A percentile compares a stretch with the other conserved stretches of the same genome.
Evolutionary conservation across 2,329 filamentous ascomycete species (phyloP).

Genomic region (Sphaerulina musiva): DNA sequence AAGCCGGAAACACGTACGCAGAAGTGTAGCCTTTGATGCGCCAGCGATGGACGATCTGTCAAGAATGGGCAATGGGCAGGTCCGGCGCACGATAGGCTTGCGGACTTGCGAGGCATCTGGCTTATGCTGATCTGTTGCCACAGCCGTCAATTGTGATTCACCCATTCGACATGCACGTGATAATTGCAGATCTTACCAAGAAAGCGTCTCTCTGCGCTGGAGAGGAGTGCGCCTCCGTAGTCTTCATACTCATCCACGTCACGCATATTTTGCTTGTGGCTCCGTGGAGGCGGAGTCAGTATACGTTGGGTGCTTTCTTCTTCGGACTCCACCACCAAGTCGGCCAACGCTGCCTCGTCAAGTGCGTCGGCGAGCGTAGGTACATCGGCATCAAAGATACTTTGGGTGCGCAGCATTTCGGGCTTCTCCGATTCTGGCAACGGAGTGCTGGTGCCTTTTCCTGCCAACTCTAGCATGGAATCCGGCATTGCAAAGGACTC

Average conservation of each 20-base stretch:
- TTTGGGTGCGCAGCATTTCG: too few relatives aligned
- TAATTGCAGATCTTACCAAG: conserved; percentile 18
- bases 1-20: conserved; percentile 59
- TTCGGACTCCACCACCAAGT: conserved; percentile 13
- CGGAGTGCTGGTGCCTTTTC: too few relatives aligned
- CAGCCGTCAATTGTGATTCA: not conserved
- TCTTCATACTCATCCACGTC: conserved; percentile 28
- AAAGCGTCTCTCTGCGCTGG: conserved; percentile 21
- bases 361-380: conserved; percentile 13
- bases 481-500: not conserved
- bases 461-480: too few relatives aligned
- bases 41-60: conserved; percentile 52
- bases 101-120: not conserved
- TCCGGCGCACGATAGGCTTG: conserved; percentile 46
- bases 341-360: conserved; percentile 16
- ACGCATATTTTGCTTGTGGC: conserved; percentile 27
- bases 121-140: not conserved
- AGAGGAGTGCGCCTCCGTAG: conserved; percentile 29
- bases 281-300: conserved; percentile 22
- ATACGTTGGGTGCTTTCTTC: not conserved
- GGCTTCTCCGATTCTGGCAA: too few relatives aligned
- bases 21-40: conserved; percentile 41
- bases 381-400: not conserved
- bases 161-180: not conserved
- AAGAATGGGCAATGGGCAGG: conserved; percentile 46